Base-by-base conservation (phyloP, 441 rosid genomes). In the Populus hybrid region DNA sequence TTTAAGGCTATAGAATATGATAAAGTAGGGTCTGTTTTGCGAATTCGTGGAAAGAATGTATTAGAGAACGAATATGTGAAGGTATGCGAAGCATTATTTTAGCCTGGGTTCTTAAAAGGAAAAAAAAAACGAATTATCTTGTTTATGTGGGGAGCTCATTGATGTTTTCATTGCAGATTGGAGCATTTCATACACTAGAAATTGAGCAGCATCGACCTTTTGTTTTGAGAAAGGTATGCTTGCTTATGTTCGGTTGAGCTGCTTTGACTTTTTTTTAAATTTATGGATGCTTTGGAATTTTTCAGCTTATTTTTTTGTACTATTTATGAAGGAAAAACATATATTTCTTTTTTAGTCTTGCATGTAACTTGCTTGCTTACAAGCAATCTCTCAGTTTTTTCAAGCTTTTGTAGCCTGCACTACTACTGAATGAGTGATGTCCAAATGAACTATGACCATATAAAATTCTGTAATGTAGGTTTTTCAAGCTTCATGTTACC, bases 111-210 rank as follows among this genome's bases (percentile, higher is more conserved):
- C 75, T 21, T 8, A 32, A 36, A 40, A 40, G 50, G 50, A 11
- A 40, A 7, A 21, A 7, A 21, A 34, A 42, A 40, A 16, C 32
- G 46, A 7, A 30, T 59, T 75, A 34, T 53, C 21, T 46, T 21
- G 57, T 10, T 69, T 46, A 32, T 53, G n/a, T 30, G 32, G 75
- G 78, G 50, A 77, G 70, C 68, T 79, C 23, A 14, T 68, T 59
- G 7, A 16, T 79, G 67, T 34, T 74, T 79, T 73, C 77, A n/a
- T 77, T 77, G 72, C 89, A 95, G 98, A 92, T 95, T 73, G 99
- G 99, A 73, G 97, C 96, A 16, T 95, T 89, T 79, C 99, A 95
- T 81, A 95, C 98, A 67, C 79, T 95, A 80, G 98, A 94, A 79
- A 77, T 95, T 50, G 98, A 92, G 77, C 88, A 85, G 84, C 92